These are phyloP conservation scores for Lignosus rhinocerotis DNA, from an alignment of 1,284 basidiomycete genomes.

Conservation along the genomic window DNA sequence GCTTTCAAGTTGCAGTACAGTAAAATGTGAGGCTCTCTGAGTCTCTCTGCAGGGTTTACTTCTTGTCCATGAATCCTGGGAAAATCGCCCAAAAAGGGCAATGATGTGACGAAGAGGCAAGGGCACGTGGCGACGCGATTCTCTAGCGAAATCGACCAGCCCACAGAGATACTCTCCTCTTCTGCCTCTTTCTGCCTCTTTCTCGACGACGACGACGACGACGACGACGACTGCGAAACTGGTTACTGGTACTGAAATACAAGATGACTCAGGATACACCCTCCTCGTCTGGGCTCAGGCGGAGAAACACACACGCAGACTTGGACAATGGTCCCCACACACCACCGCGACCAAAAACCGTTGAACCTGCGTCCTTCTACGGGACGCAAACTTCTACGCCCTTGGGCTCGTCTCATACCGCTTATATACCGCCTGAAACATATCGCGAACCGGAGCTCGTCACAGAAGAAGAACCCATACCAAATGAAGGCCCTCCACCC, in stretches of 20 bases:
- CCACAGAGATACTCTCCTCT: background rate
- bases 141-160: slow-evolving; percentile 4
- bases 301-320: background rate
- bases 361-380: slow-evolving; percentile 22
- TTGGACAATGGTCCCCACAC: slow-evolving; percentile 10
- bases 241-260: no score
- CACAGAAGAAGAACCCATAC: slow-evolving; percentile 33
- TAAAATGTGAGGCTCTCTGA: no score
- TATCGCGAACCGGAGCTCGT: slow-evolving; percentile 51
- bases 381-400: slow-evolving; percentile 4
- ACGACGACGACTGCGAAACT: no score
- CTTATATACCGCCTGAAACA: slow-evolving; percentile 30
- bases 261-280: slow-evolving; percentile 17
- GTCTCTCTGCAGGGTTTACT: no score
- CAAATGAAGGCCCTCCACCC: slow-evolving; percentile 19
- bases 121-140: background rate
- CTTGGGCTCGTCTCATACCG: slow-evolving; percentile 34
- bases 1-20: no score
- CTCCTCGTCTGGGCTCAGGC: slow-evolving; percentile 9
- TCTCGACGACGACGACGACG: background rate
- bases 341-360: slow-evolving; percentile 8
- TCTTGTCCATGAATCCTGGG: background rate
- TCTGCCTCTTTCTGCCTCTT: background rate
- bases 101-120: background rate
- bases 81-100: background rate